phyloP scores from a whole-genome alignment of 768 basidiomycete genomes.

The Mycena galericulata region DNA sequence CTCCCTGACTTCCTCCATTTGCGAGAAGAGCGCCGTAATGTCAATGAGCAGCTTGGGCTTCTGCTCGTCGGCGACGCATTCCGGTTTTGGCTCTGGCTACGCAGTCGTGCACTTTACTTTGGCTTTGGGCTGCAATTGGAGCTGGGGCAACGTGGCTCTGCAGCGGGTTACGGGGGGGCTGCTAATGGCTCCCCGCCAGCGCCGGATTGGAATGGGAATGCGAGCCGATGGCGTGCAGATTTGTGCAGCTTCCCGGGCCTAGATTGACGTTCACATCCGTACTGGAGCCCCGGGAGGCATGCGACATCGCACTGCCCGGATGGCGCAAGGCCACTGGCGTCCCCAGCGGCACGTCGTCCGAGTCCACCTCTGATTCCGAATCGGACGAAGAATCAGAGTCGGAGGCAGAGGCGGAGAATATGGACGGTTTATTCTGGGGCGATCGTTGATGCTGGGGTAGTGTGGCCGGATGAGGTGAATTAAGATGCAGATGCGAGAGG shows the following conservation, averaged over 20 bases:
- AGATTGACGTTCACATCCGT: background rate
- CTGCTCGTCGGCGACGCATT: slow-evolving; percentile 11
- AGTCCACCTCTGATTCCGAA: slow-evolving; percentile 52
- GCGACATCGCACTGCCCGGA: slow-evolving; percentile 72
- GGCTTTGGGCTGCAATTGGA: no score
- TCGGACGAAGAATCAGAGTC: slow-evolving; percentile 41
- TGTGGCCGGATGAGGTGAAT: no score
- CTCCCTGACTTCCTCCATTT: slow-evolving; percentile 36
- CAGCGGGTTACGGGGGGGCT: no score
- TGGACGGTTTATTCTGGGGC: background rate
- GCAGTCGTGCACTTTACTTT: no score
- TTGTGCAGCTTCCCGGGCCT: slow-evolving; percentile 24
- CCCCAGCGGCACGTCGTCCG: slow-evolving; percentile 75
- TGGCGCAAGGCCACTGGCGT: slow-evolving; percentile 70
- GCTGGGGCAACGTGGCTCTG: no score
- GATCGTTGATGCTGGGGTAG: background rate
- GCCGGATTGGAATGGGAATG: background rate
- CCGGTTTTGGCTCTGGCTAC: no score
- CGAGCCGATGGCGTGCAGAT: background rate
- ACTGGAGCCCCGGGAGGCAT: slow-evolving; percentile 39
- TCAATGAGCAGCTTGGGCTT: slow-evolving; percentile 62
- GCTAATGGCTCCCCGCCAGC: no score
- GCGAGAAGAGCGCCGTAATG: slow-evolving; percentile 49
- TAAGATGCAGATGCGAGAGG: slow-evolving; percentile 8
- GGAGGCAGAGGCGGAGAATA: no score